Base-by-base conservation (phyloP, 129 eudicot genomes). In the Apium graveolens region DNA sequence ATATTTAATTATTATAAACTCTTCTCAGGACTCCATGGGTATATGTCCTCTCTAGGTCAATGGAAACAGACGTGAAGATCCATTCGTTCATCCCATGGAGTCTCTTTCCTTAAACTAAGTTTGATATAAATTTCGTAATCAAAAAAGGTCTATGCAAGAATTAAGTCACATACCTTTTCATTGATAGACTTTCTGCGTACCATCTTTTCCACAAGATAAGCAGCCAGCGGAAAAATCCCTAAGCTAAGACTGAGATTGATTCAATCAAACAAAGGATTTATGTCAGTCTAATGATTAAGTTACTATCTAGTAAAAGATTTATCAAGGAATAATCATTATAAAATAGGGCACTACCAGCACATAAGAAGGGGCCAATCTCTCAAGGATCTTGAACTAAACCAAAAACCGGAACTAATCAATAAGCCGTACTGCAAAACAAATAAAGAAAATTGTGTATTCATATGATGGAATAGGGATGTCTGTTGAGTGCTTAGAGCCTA, bases 331-430 rank as follows among this genome's bases (percentile, higher is more conserved):
- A 26, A 35, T 11, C 1, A 45, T 24, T 32, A n/a, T 62, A 63
- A 60, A 63, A 76, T 41, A 32, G 35, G 74, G 70, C 2, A 51
- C 82, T 94, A 94, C 98, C 98, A 86, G 86, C 97, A 94, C 97
- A 94, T 91, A 17, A 94, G 83, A 77, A 91, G 97, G 38, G 98
- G 98, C 98, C 98, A 94, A 82, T 94, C 98, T 77, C 93, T 84
- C 49, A 94, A 80, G 69, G 96, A 87, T 81, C 85, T 89, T 62
- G 98, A 87, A 79, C 98, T 87, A 86, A 91, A 89, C 98, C 97
- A 94, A 83, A 94, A 94, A 35, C 89, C 91, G n/a, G 97, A 78
- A 80, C 83, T 85, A 80, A 94, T 94, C 80, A 94, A 84, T 89
- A 88, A 88, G 76, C 98, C 98, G 76, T 94, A 94, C 98, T 94